Percentiles rank a stretch among this genome's conserved stretches.
These are phyloP conservation scores for Linderniella brevidens DNA, from an alignment of 257 asterid species.

Conservation along the genomic window DNA sequence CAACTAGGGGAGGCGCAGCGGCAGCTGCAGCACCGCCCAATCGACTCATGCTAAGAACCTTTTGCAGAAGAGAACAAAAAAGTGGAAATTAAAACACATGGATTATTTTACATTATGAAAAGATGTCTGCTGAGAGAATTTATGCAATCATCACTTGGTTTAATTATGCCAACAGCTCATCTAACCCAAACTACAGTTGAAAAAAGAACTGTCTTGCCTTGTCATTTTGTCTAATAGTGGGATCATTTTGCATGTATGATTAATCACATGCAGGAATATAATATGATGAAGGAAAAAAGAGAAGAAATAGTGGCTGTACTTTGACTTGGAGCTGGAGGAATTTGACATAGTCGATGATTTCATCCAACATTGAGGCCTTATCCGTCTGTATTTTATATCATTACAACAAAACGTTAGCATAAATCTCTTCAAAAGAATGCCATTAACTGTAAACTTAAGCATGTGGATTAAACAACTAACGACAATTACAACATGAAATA, in stretches of 20 bases:
- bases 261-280: not conserved
- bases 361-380: slow-evolving; percentile 94
- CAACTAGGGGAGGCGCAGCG: slow-evolving; percentile 86
- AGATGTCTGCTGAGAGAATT: too few relatives aligned
- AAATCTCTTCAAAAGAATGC: too few relatives aligned
- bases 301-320: slow-evolving; percentile 22
- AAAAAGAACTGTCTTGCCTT: too few relatives aligned
- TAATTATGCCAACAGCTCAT: too few relatives aligned
- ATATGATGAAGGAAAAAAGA: slow-evolving; percentile 10
- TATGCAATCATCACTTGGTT: too few relatives aligned
- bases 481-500: too few relatives aligned
- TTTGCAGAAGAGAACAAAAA: too few relatives aligned
- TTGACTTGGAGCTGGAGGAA: slow-evolving; percentile 89
- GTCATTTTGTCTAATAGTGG: too few relatives aligned
- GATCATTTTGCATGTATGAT: too few relatives aligned
- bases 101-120: not conserved
- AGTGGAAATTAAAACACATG: slow-evolving; percentile 3
- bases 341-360: slow-evolving; percentile 88
- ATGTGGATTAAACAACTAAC: too few relatives aligned
- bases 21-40: slow-evolving; percentile 96
- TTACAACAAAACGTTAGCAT: not conserved
- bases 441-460: too few relatives aligned
- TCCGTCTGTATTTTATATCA: slow-evolving; percentile 43
- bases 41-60: slow-evolving; percentile 99
- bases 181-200: too few relatives aligned